These are phyloP conservation scores for Mycena venus DNA, from an alignment of 768 basidiomycete genomes.

Conservation along the genomic window DNA sequence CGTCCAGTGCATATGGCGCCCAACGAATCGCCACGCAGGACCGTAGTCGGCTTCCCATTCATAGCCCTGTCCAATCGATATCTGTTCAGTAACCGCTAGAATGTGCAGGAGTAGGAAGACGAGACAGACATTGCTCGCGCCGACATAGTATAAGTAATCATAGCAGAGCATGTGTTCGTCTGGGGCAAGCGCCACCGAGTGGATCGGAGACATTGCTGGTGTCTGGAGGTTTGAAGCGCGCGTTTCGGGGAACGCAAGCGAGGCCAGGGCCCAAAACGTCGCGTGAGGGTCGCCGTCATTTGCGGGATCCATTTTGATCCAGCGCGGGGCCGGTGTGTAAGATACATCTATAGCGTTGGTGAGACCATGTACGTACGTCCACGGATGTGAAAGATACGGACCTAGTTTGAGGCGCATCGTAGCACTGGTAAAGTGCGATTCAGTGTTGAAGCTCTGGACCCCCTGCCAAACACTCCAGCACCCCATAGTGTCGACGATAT, in stretches of 20 bases:
- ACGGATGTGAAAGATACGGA: not conserved
- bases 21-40: conserved; percentile 51
- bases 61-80: conserved; percentile 28
- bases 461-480: conserved; percentile 54
- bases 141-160: conserved; percentile 43
- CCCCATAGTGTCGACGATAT: conserved; percentile 41
- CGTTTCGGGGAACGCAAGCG: conserved; percentile 38
- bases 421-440: conserved; percentile 33
- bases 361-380: not conserved
- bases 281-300: conserved; percentile 36
- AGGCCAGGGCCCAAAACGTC: conserved; percentile 42
- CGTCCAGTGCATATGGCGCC: conserved; percentile 46
- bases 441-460: conserved; percentile 30
- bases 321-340: conserved; percentile 39
- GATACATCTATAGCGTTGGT: conserved; percentile 35
- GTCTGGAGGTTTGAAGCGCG: conserved; percentile 14
- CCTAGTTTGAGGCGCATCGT: conserved; percentile 32
- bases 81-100: not conserved
- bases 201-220: conserved; percentile 34
- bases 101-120: not conserved
- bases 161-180: conserved; percentile 42
- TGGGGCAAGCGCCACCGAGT: conserved; percentile 32
- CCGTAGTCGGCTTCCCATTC: conserved; percentile 47
- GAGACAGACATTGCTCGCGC: conserved; percentile 30
- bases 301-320: conserved; percentile 35